These are phyloP conservation scores for Articulospora tetracladia DNA, from an alignment of 495 filamentous ascomycete genomes.

Conservation along the genomic window DNA sequence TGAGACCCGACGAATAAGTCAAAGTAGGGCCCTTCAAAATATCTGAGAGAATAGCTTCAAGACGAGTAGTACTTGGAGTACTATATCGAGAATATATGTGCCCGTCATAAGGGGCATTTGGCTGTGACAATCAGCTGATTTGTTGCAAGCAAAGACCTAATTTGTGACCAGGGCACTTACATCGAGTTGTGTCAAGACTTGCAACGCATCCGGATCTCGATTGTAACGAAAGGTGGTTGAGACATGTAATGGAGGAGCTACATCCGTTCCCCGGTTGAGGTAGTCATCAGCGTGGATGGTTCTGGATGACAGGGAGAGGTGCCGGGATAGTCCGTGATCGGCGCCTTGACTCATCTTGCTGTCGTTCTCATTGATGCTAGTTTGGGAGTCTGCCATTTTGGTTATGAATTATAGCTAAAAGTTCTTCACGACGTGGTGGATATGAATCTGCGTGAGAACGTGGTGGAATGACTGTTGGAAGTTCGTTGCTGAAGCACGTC, in stretches of 20 bases:
- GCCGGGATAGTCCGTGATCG: slow-evolving; percentile 2
- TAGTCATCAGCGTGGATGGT: slow-evolving; percentile 86
- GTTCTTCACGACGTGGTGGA: too few species aligned
- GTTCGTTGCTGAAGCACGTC: neutral
- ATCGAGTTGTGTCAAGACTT: slow-evolving; percentile 40
- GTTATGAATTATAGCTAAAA: neutral
- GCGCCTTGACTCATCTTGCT: slow-evolving; percentile 5
- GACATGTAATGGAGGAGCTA: slow-evolving; percentile 82
- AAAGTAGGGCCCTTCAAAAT: slow-evolving; percentile 66
- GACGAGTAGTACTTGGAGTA: slow-evolving; percentile 72
- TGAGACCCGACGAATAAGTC: slow-evolving; percentile 80
- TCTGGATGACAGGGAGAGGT: slow-evolving; percentile 57
- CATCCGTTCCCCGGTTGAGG: slow-evolving; percentile 65
- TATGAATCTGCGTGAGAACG: neutral
- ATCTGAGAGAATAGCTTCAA: slow-evolving; percentile 73
- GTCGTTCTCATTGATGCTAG: slow-evolving; percentile 1
- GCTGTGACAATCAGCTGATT: slow-evolving; percentile 29
- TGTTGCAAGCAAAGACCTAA: neutral
- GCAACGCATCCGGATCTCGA: slow-evolving; percentile 58
- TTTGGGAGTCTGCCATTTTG: slow-evolving; percentile 15
- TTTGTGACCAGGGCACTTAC: slow-evolving; percentile 28
- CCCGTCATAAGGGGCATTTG: slow-evolving; percentile 34
- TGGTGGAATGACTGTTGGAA: neutral
- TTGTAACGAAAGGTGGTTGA: slow-evolving; percentile 86
- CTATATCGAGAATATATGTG: slow-evolving; percentile 79